A percentile compares a stretch with the other conserved stretches of the same genome.
Conservation (phyloP, 78 protist species). For the Bodo saltans region DNA sequence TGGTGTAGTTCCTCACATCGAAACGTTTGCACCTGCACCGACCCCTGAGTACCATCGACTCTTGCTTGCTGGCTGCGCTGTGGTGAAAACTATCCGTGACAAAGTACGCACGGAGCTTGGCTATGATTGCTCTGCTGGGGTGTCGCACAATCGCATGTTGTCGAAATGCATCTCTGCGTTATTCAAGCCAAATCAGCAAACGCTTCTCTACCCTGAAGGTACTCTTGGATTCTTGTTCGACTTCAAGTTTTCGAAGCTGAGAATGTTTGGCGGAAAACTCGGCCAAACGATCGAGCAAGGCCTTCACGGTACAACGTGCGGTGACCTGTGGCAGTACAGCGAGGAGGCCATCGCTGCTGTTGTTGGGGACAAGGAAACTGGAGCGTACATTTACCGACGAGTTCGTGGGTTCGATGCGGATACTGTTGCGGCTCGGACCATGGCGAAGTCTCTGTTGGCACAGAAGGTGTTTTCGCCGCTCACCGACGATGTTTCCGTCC, state of each 20-base stretch:
- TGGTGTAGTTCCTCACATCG: neutral
- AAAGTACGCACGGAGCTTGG: neutral
- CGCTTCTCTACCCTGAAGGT: neutral
- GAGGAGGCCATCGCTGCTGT: too few relatives aligned
- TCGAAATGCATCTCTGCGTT: neutral
- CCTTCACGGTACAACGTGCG: too few relatives aligned
- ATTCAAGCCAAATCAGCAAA: constrained; percentile 23
- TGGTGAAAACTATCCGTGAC: neutral
- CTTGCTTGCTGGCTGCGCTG: neutral
- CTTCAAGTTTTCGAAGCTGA: neutral
- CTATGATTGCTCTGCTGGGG: neutral
- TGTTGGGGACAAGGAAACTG: too few relatives aligned
- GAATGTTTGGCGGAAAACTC: constrained; percentile 4
- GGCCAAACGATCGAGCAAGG: too few relatives aligned
- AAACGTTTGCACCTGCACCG: neutral
- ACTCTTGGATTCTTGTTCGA: neutral
- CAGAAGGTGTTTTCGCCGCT: too few relatives aligned
- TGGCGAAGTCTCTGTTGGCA: too few relatives aligned
- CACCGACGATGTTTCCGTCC: too few relatives aligned
- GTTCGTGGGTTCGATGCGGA: too few relatives aligned
- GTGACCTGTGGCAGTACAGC: too few relatives aligned
- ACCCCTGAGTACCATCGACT: too few relatives aligned
- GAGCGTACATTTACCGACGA: too few relatives aligned
- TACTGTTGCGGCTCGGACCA: too few relatives aligned
- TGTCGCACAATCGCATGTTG: neutral